Percentiles rank a stretch among this genome's conserved stretches.
These are phyloP conservation scores for Bathelium albidoporum DNA, from an alignment of 495 filamentous ascomycete genomes.

Conservation along the genomic window DNA sequence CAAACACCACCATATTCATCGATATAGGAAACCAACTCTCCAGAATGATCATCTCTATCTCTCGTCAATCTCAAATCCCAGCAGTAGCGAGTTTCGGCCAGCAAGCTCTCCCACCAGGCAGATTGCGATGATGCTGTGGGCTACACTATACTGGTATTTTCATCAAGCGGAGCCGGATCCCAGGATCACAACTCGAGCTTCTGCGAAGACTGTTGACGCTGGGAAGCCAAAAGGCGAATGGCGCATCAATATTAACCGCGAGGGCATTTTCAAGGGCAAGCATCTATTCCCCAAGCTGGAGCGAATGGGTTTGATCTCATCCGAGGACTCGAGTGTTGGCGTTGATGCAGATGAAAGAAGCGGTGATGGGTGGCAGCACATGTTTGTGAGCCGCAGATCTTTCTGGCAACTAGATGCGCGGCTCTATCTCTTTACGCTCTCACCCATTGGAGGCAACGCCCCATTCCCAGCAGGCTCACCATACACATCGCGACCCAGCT, in stretches of 20 bases:
- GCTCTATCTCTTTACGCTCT: slow-evolving; percentile 75
- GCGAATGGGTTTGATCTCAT: slow-evolving; percentile 78
- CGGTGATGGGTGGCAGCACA: slow-evolving; percentile 59
- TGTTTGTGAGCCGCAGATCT: slow-evolving; percentile 68
- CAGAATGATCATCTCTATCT: slow-evolving; percentile 76
- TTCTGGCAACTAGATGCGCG: slow-evolving; percentile 92
- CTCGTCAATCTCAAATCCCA: slow-evolving; percentile 78
- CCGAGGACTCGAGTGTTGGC: slow-evolving; percentile 66
- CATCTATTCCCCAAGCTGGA: slow-evolving; percentile 83
- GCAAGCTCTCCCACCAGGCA: slow-evolving; percentile 68
- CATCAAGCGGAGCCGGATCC: slow-evolving; percentile 55
- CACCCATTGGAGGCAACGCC: slow-evolving; percentile 43
- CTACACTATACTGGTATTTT: slow-evolving; percentile 94
- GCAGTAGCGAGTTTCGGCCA: slow-evolving; percentile 67
- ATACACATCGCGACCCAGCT: slow-evolving; percentile 45
- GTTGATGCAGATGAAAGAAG: slow-evolving; percentile 48
- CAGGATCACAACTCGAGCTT: slow-evolving; percentile 50
- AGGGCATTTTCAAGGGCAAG: slow-evolving; percentile 74
- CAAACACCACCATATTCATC: slow-evolving; percentile 40
- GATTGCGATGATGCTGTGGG: slow-evolving; percentile 94
- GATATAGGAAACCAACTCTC: slow-evolving; percentile 63
- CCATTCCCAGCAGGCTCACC: slow-evolving; percentile 51
- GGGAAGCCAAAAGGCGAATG: slow-evolving; percentile 80
- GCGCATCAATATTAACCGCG: slow-evolving; percentile 72
- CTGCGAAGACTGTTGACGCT: slow-evolving; percentile 49